A percentile compares a stretch with the other conserved stretches of the same genome.
phyloP scores from a whole-genome alignment of 371 early-diverging fungal genomes.

The Circinella umbellata region DNA sequence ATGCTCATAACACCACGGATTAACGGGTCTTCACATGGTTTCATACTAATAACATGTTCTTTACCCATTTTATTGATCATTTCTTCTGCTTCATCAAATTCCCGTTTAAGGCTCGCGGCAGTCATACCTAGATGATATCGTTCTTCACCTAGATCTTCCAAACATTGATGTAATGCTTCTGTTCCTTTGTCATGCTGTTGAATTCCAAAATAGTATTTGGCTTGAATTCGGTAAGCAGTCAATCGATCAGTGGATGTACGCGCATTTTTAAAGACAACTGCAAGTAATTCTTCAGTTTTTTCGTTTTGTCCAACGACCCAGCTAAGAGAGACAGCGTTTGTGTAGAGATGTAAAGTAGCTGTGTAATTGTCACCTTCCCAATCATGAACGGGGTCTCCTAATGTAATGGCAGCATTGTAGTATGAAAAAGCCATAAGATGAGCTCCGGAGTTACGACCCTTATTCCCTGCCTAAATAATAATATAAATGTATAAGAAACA shows the following conservation, averaged over 20 bases:
- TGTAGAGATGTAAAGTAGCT: conserved; percentile 34
- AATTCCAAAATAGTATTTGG: conserved; percentile 38
- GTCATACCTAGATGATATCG: conserved; percentile 17
- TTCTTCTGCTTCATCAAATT: conserved; percentile 20
- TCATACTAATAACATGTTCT: conserved; percentile 20
- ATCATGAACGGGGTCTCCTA: conserved; percentile 16
- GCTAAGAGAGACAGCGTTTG: conserved; percentile 38
- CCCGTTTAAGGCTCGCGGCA: conserved; percentile 22
- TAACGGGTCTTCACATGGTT: conserved; percentile 28
- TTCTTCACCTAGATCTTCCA: conserved; percentile 34
- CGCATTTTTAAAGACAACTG: conserved; percentile 33
- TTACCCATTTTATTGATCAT: conserved; percentile 25
- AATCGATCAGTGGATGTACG: conserved; percentile 41
- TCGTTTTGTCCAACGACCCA: conserved; percentile 45
- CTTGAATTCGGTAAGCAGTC: conserved; percentile 40
- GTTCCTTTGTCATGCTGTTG: conserved; percentile 41
- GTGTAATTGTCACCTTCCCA: conserved; percentile 32
- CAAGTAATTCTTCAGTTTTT: conserved; percentile 28
- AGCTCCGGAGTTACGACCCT: conserved; percentile 44
- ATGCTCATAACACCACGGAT: conserved; percentile 34
- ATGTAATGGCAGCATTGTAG: conserved; percentile 35
- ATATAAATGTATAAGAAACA: too few species aligned
- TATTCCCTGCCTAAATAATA: conserved; percentile 29
- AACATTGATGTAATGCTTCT: conserved; percentile 29
- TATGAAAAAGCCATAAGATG: conserved; percentile 44